Conservation (phyloP, 208 protist genomes). For the Wallacemonas collosoma region DNA sequence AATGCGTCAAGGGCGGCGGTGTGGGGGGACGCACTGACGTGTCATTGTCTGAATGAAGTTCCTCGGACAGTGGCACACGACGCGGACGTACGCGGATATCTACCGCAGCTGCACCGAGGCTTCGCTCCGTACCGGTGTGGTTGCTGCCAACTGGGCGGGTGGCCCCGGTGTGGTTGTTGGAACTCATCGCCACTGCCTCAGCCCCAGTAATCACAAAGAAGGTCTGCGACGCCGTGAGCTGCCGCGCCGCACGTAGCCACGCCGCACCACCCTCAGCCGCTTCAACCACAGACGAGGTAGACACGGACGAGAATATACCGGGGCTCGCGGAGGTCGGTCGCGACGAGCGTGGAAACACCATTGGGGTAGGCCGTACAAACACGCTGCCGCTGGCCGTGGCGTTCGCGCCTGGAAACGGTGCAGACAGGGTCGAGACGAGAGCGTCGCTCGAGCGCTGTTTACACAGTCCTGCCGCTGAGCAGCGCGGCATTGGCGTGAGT, state of each 20-base stretch:
- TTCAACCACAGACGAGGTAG: background rate
- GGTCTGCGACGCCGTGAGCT: slow-evolving; percentile 38
- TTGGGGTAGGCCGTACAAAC: too few species aligned
- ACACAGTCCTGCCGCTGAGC: too few species aligned
- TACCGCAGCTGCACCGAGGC: too few species aligned
- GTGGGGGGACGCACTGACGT: slow-evolving; percentile 1
- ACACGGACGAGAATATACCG: background rate
- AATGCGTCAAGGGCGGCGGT: slow-evolving; percentile 33
- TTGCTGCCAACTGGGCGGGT: too few species aligned
- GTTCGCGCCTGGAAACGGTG: background rate
- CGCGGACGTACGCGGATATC: too few species aligned
- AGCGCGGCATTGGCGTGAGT: too few species aligned
- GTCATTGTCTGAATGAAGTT: too few species aligned
- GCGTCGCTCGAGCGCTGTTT: background rate
- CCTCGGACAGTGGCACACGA: too few species aligned
- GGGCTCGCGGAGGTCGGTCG: too few species aligned
- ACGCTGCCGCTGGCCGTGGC: background rate
- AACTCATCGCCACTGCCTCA: slow-evolving; percentile 19
- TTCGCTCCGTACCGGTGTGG: too few species aligned
- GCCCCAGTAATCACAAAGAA: slow-evolving; percentile 47
- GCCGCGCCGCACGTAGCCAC: slow-evolving; percentile 19
- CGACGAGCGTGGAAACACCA: too few species aligned
- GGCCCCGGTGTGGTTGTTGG: background rate
- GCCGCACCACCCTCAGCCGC: background rate
- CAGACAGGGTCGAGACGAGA: background rate